Percentiles rank a stretch among this genome's conserved stretches.
phyloP scores from a whole-genome alignment of 352 stramenopile genomes.

The Pythium aquatile region DNA sequence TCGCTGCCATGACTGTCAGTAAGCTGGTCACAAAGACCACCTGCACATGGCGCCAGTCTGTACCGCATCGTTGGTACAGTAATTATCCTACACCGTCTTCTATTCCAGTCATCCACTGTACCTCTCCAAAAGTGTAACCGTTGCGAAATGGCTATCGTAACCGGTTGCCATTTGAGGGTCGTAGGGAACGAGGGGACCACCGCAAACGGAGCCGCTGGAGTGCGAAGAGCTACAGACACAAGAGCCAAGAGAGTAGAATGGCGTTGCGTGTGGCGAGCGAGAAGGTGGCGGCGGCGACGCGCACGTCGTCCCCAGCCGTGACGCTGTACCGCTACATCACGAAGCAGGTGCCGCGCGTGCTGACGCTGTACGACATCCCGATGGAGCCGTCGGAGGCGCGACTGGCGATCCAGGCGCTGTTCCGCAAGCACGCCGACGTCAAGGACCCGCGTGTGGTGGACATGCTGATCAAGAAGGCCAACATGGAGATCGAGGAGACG shows the following conservation, averaged over 20 bases:
- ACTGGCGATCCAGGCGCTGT: constrained; percentile 90
- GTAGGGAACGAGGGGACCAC: constrained; percentile 14
- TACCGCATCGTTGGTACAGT: neutral
- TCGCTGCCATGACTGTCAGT: neutral
- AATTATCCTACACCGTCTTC: neutral
- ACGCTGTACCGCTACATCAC: constrained; percentile 89
- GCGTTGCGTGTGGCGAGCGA: constrained; percentile 73
- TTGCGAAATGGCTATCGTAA: neutral
- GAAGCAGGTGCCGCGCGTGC: constrained; percentile 93
- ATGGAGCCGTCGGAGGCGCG: constrained; percentile 91
- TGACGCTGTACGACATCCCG: constrained; percentile 98
- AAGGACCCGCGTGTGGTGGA: constrained; percentile 93
- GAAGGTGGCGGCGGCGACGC: constrained; percentile 55
- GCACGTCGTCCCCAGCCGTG: constrained; percentile 59
- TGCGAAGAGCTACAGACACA: neutral
- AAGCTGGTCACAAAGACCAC: neutral
- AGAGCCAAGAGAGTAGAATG: constrained; percentile 33
- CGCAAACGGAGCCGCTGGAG: constrained; percentile 11
- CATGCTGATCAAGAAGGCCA: constrained; percentile 97
- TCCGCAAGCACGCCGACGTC: constrained; percentile 92
- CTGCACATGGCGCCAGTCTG: neutral
- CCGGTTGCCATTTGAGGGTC: constrained; percentile 2
- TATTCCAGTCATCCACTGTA: constrained; percentile 5
- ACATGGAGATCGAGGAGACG: constrained; percentile 98
- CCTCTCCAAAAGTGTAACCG: no score